These are phyloP conservation scores for Auricularia sp. DNA, from an alignment of 768 basidiomycete species.

Conservation along the genomic window DNA sequence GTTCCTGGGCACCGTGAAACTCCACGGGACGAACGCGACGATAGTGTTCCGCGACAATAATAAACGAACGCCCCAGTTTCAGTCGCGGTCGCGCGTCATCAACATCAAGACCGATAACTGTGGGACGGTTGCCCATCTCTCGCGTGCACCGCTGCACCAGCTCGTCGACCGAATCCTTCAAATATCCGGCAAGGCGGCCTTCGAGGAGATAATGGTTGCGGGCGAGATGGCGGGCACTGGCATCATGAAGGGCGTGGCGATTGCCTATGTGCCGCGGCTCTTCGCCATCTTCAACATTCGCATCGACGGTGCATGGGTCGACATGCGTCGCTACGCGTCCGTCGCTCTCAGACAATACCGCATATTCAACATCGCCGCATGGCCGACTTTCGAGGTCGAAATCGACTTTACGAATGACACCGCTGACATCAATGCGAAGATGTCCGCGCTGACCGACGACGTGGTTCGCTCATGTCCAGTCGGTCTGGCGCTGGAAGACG, in stretches of 20 bases:
- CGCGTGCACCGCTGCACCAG: background rate
- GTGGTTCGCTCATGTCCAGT: constrained; percentile 2
- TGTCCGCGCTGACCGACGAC: background rate
- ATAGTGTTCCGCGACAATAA: background rate
- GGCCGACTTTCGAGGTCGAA: constrained; percentile 2
- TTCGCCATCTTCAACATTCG: constrained; percentile 8
- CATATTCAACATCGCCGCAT: constrained; percentile 2
- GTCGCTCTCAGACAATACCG: background rate
- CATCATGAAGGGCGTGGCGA: constrained; percentile 6
- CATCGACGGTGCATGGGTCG: constrained; percentile 5
- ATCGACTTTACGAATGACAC: background rate
- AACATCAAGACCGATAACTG: background rate
- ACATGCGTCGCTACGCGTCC: constrained; percentile 2
- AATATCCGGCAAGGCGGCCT: background rate
- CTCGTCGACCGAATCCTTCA: constrained; percentile 2
- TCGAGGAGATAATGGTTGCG: constrained; percentile 2
- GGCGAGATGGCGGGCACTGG: constrained; percentile 5
- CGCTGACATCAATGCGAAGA: background rate
- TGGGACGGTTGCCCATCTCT: background rate
- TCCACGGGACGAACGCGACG: constrained; percentile 6
- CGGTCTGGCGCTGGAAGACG: background rate
- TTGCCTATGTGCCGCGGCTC: constrained; percentile 1
- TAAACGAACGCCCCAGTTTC: background rate
- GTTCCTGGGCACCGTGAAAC: constrained; percentile 7
- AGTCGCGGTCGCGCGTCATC: constrained; percentile 5